Evolutionary conservation across 1,139 yeast genomes (phyloP).

Genomic region (Arxiozyma bovina): DNA sequence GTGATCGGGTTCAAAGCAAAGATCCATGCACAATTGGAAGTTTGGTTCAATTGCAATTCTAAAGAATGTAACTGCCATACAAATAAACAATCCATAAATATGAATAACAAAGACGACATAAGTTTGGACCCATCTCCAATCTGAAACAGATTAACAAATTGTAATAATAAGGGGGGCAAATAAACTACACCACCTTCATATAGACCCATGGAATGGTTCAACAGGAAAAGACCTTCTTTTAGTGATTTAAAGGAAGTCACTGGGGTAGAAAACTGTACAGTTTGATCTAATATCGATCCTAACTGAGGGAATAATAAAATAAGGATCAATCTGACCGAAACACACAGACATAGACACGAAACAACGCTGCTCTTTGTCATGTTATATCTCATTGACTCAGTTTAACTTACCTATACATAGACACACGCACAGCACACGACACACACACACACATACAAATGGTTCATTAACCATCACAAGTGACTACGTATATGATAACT

Average conservation of each 20-base stretch:
- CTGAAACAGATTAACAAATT: neutral
- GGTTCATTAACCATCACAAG: too few species aligned
- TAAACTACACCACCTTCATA: conserved; percentile 84
- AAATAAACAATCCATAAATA: conserved; percentile 35
- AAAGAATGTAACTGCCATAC: conserved; percentile 22
- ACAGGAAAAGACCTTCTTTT: conserved; percentile 70
- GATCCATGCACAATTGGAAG: conserved; percentile 26
- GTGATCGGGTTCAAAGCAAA: conserved; percentile 77
- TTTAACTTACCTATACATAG: neutral
- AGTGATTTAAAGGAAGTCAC: conserved; percentile 38
- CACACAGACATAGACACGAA: neutral
- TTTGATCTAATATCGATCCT: conserved; percentile 36
- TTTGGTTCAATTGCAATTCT: neutral
- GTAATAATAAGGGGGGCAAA: conserved; percentile 66
- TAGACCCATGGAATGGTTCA: conserved; percentile 49
- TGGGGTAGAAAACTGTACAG: conserved; percentile 56
- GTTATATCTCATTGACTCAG: neutral
- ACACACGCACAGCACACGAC: neutral
- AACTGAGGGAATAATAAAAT: conserved; percentile 21
- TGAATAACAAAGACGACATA: conserved; percentile 30
- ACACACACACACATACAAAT: neutral
- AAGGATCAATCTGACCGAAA: conserved; percentile 7
- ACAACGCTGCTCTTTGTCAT: neutral
- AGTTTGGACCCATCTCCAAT: neutral
- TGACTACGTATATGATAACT: too few species aligned